Evolutionary conservation across 2,329 filamentous ascomycete species (phyloP), one percentile per base, ranked within the genome.

Genomic region (Phialocephala sp.): DNA sequence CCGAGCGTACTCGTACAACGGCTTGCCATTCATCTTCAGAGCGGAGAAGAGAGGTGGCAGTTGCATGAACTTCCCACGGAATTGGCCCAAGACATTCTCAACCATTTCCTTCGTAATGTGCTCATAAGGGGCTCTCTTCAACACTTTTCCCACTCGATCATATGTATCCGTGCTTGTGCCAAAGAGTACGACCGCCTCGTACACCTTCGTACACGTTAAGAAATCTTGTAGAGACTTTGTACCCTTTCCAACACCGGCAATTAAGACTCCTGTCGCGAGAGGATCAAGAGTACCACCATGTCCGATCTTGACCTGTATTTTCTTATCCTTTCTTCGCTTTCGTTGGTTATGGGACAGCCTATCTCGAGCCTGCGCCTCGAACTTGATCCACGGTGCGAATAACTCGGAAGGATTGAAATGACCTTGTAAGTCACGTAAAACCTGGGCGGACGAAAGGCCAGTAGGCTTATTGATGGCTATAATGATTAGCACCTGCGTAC

Each of bases 211-310:
- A 82, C 95, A 97, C 62, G 87, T 84, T 54, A 98, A 83, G 77
- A 97, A 98, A 41, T 87, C 82, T 47, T 86, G 82, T 1, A 99
- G 85, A 15, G 85, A 82, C 79, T 98, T 99, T 63, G 95, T 99
- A 45, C 92, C 95, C 66, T 86, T 88, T 41, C 94, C 95, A 60
- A 97, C 84, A 63, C 94, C 95, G 8, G 95, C 84, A 69, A 98
- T 93, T 59, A 99, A 85, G 27, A 99, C 92, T 55, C 95, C 95
- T 0, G 94, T 97, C 9, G 95, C 95, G 73, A 97, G 85, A 32
- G 95, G 95, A 76, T 99, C 95, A 20, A 99, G 85, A 1, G 95
- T 99, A 52, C 95, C 95, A 67, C 95, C 95, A 80, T 99, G 95
- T 39, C 95, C 95, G 75, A 98, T 91, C 82, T 98, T 99, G 72